phyloP scores from a whole-genome alignment of 306 rosid species.

The Castanea sativa region DNA sequence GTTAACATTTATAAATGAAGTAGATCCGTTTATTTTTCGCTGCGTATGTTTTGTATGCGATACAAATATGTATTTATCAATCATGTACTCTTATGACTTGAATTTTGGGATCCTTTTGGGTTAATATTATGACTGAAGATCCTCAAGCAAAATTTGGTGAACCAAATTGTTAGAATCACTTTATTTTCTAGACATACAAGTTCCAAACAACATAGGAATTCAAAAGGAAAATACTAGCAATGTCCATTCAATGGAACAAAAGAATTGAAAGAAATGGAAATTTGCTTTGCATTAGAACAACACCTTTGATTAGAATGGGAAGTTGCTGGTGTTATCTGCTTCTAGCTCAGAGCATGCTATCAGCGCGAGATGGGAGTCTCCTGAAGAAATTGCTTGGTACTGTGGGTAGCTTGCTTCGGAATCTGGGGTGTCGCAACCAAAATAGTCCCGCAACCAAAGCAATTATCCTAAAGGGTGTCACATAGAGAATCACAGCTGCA shows the following conservation, averaged over 20 bases:
- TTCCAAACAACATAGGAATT: background rate
- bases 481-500: conserved; percentile 52
- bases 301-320: background rate
- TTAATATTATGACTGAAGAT: background rate
- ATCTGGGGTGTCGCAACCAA: conserved; percentile 74
- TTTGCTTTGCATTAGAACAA: background rate
- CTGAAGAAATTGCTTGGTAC: conserved; percentile 69
- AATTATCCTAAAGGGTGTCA: conserved; percentile 58
- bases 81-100: too few species aligned
- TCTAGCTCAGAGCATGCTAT: conserved; percentile 57
- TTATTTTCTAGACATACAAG: background rate
- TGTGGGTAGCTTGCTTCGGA: conserved; percentile 73
- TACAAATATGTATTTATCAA: too few species aligned
- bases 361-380: conserved; percentile 75
- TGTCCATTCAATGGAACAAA: background rate
- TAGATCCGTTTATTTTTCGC: too few species aligned
- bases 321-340: background rate
- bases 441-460: conserved; percentile 51
- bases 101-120: background rate
- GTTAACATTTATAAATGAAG: too few species aligned
- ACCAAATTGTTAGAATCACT: background rate
- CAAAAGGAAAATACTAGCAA: background rate
- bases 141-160: background rate
- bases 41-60: too few species aligned
- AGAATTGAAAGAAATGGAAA: background rate